Evolutionary conservation across 2,329 filamentous ascomycete species (phyloP).

Genomic region (Xylaria sp.): DNA sequence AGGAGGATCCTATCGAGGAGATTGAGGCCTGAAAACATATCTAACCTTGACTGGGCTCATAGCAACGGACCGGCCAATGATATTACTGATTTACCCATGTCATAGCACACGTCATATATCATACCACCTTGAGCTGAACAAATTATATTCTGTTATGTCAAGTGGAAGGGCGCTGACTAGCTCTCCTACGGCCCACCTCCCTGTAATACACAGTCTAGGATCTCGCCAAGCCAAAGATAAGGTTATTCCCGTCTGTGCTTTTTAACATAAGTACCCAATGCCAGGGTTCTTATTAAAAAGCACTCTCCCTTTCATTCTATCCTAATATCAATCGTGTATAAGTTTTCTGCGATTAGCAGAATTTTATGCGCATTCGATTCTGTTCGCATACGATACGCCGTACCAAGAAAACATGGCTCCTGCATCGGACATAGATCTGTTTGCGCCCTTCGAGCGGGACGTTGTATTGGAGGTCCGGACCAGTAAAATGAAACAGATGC

Average conservation of each 20-base stretch:
- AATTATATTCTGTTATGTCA: background rate
- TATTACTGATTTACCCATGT: background rate
- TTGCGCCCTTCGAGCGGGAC: constrained; percentile 49
- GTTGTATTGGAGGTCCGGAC: constrained; percentile 59
- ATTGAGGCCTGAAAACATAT: constrained; percentile 16
- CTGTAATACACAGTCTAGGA: background rate
- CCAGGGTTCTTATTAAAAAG: background rate
- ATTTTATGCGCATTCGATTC: background rate
- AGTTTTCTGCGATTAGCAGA: too few relatives aligned
- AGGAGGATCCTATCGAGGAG: constrained; percentile 37
- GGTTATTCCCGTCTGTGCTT: background rate
- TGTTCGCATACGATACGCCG: background rate
- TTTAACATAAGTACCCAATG: background rate
- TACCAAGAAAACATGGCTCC: constrained; percentile 27
- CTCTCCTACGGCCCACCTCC: too few relatives aligned
- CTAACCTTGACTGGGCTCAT: background rate
- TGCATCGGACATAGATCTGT: constrained; percentile 41
- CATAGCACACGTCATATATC: background rate
- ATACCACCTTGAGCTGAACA: background rate
- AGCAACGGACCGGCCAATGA: background rate
- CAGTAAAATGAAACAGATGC: constrained; percentile 58
- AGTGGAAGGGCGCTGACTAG: background rate
- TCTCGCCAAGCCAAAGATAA: background rate
- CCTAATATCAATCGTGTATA: constrained; percentile 1
- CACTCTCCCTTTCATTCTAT: background rate